Conservation (phyloP, 2,329 filamentous ascomycete genomes). For the Chrysoporthe austroafricana region DNA sequence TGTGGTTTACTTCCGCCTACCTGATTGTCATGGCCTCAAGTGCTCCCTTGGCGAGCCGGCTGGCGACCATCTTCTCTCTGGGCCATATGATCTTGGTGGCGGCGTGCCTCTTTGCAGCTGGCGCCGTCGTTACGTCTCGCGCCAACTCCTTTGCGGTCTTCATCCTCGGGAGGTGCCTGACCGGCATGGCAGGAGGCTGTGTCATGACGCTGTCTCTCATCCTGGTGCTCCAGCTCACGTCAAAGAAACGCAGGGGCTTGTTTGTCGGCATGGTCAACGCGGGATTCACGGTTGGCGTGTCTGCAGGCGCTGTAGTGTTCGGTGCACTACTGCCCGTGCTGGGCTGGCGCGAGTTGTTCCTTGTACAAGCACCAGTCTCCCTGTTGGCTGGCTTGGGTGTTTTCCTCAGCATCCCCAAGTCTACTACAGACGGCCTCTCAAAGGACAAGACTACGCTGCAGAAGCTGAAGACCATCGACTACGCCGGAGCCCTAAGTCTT, state of each 20-base stretch:
- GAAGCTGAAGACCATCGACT: conserved; percentile 72
- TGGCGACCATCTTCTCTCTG: conserved; percentile 75
- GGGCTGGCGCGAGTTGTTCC: conserved; percentile 71
- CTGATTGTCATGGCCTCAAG: conserved; percentile 65
- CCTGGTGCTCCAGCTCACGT: conserved; percentile 74
- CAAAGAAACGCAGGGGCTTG: conserved; percentile 68
- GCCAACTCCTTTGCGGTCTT: conserved; percentile 65
- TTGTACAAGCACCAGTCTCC: conserved; percentile 68
- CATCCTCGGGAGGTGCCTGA: conserved; percentile 68
- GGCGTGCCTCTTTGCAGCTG: conserved; percentile 60
- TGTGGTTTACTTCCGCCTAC: conserved; percentile 83
- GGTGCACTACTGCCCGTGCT: conserved; percentile 62
- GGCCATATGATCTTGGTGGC: conserved; percentile 66
- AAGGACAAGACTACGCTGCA: conserved; percentile 47
- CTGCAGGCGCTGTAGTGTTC: conserved; percentile 71
- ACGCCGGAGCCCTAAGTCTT: conserved; percentile 71
- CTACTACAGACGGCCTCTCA: conserved; percentile 39
- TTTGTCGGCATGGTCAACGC: conserved; percentile 76
- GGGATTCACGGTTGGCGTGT: conserved; percentile 72
- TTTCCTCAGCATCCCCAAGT: conserved; percentile 65
- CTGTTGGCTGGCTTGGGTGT: conserved; percentile 65
- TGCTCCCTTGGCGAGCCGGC: conserved; percentile 71
- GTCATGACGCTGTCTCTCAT: conserved; percentile 76
- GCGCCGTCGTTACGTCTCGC: conserved; percentile 66
- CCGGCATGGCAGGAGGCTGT: conserved; percentile 71